Conservation (phyloP, 306 rosid species). For the Cucurbita ficifolia region DNA sequence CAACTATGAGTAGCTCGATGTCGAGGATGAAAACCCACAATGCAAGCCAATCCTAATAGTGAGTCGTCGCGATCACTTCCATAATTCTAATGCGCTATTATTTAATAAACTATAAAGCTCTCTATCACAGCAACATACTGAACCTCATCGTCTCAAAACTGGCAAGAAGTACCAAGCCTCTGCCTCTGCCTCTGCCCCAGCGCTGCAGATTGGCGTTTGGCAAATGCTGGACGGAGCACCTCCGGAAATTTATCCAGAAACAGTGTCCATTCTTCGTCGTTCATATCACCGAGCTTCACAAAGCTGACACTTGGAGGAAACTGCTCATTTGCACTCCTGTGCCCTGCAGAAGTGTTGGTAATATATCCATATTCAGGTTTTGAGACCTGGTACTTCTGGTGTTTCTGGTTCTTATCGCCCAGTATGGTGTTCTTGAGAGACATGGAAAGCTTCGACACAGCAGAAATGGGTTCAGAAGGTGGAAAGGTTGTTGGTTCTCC, state of each 20-base stretch:
- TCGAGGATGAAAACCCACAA: slow-evolving; percentile 15
- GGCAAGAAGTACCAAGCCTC: slow-evolving; percentile 99
- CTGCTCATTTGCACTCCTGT: slow-evolving; percentile 90
- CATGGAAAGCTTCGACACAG: slow-evolving; percentile 35
- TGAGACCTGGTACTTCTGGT: slow-evolving; percentile 23
- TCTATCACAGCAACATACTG: slow-evolving; percentile 23
- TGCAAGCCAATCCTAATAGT: slow-evolving; percentile 15
- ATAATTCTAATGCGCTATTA: neutral
- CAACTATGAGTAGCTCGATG: neutral
- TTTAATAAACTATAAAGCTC: slow-evolving; percentile 10
- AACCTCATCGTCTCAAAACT: slow-evolving; percentile 62
- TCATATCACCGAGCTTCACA: slow-evolving; percentile 68
- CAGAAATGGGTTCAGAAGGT: slow-evolving; percentile 17
- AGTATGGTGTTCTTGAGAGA: slow-evolving; percentile 46
- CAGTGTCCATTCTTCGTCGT: slow-evolving; percentile 58
- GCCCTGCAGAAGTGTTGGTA: slow-evolving; percentile 55
- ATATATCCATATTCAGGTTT: slow-evolving; percentile 36
- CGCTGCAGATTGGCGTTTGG: slow-evolving; percentile 38
- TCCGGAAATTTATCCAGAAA: slow-evolving; percentile 70
- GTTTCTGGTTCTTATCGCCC: slow-evolving; percentile 42
- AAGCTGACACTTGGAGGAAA: slow-evolving; percentile 80
- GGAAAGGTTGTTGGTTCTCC: slow-evolving; percentile 13
- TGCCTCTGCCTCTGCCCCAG: slow-evolving; percentile 74
- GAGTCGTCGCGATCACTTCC: slow-evolving; percentile 4
- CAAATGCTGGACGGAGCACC: slow-evolving; percentile 66